phyloP scores from a whole-genome alignment of 2,329 filamentous ascomycete genomes.

The Rachicladosporium sp. region DNA sequence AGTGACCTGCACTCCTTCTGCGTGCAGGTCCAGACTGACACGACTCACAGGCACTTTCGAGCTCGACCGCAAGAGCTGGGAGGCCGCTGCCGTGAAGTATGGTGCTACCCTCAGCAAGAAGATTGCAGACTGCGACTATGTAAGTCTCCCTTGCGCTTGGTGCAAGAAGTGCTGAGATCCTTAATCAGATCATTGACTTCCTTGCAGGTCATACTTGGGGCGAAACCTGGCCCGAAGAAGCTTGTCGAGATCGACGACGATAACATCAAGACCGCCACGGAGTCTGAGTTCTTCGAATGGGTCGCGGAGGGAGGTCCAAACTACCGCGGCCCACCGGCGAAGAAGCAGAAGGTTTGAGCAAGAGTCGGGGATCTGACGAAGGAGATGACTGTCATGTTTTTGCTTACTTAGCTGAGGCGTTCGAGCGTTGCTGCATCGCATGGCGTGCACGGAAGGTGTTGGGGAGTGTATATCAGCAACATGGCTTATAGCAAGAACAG shows the following conservation, averaged over 20 bases:
- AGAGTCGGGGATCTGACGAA: not conserved
- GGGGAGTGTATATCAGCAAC: not conserved
- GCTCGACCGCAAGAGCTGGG: slow-evolving; percentile 8
- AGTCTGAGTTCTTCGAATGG: slow-evolving; percentile 9
- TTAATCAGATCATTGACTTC: too few relatives aligned
- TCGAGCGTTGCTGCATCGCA: not conserved
- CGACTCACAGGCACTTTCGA: slow-evolving; percentile 5
- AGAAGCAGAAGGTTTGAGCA: slow-evolving; percentile 6
- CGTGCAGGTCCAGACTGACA: too few relatives aligned
- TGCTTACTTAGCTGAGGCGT: not conserved
- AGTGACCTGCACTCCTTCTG: too few relatives aligned
- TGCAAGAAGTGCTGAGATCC: too few relatives aligned
- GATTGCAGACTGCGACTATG: slow-evolving; percentile 5
- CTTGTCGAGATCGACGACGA: slow-evolving; percentile 10
- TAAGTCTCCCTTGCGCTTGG: too few relatives aligned
- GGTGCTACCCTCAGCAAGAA: slow-evolving; percentile 7
- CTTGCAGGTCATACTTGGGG: slow-evolving; percentile 6
- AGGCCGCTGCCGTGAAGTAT: slow-evolving; percentile 6
- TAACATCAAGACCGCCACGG: slow-evolving; percentile 7
- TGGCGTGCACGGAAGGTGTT: not conserved
- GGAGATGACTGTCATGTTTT: not conserved
- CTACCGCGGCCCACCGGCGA: slow-evolving; percentile 1
- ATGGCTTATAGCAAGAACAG: too few relatives aligned
- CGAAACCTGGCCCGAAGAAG: slow-evolving; percentile 11
- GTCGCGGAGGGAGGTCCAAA: slow-evolving; percentile 2